phyloP scores from a whole-genome alignment of 495 filamentous ascomycete species.

The Astrothelium macrocarpum region DNA sequence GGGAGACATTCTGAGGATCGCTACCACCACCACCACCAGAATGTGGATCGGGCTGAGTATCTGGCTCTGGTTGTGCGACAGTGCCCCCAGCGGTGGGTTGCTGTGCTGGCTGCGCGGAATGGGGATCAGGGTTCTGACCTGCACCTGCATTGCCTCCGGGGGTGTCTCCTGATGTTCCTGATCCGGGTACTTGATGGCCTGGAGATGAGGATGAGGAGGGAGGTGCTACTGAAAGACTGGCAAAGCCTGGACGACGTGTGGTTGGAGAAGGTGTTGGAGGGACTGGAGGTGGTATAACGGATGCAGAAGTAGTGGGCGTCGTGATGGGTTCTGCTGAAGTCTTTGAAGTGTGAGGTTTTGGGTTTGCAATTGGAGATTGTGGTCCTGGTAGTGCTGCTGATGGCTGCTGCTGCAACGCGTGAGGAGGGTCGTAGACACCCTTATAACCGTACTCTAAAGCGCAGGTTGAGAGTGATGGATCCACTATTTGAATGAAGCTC shows the following conservation, averaged over 20 bases:
- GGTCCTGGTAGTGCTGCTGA: neutral
- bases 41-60: neutral
- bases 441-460: neutral
- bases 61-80: neutral
- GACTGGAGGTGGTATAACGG: neutral
- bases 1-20: neutral
- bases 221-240: neutral
- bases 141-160: neutral
- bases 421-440: neutral
- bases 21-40: neutral
- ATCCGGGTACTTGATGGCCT: neutral
- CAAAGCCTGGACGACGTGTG: neutral
- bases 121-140: neutral
- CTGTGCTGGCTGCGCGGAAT: neutral
- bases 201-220: neutral
- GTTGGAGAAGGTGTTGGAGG: neutral
- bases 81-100: neutral
- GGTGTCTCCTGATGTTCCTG: neutral
- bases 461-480: conserved; percentile 1
- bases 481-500: neutral
- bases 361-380: neutral
- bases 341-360: neutral
- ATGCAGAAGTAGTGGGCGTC: neutral
- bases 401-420: neutral
- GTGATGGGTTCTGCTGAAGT: neutral